These are phyloP conservation scores for Lachancea fermentati DNA, from an alignment of 805 yeast species.

Conservation along the genomic window DNA sequence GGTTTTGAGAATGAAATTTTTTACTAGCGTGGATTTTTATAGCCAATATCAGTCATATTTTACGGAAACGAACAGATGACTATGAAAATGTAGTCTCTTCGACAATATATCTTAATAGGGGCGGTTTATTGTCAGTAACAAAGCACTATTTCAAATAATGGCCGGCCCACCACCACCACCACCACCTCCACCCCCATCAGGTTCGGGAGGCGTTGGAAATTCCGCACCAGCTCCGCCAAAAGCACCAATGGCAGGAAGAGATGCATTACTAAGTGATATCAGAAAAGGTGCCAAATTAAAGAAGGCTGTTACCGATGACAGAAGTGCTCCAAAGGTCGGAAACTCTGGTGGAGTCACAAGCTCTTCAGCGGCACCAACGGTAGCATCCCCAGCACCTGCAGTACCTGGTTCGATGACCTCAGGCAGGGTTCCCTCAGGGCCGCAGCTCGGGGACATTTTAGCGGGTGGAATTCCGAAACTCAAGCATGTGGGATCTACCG, in stretches of 20 bases:
- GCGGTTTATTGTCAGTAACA: neutral
- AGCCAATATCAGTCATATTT: too few species aligned
- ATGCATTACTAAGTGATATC: constrained; percentile 73
- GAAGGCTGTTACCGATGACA: constrained; percentile 58
- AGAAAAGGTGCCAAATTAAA: constrained; percentile 60
- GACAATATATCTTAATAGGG: neutral
- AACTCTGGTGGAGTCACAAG: constrained; percentile 28
- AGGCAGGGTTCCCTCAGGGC: constrained; percentile 24
- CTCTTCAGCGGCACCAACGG: neutral
- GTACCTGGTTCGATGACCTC: constrained; percentile 31
- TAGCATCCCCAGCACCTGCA: constrained; percentile 21
- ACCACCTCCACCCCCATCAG: constrained; percentile 50
- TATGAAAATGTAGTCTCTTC: too few species aligned
- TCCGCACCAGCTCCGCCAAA: constrained; percentile 26
- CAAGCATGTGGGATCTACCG: constrained; percentile 39
- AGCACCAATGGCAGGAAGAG: constrained; percentile 38
- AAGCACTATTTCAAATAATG: constrained; percentile 23
- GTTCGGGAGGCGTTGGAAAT: constrained; percentile 29
- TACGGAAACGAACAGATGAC: too few species aligned
- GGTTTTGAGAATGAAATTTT: neutral
- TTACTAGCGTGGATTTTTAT: too few species aligned
- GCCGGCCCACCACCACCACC: constrained; percentile 52
- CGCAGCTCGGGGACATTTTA: constrained; percentile 30
- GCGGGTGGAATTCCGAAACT: constrained; percentile 80
- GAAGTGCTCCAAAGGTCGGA: constrained; percentile 55